These are phyloP conservation scores for Paecilomyces formosus DNA, from an alignment of 2,329 filamentous ascomycete genomes.

Conservation along the genomic window DNA sequence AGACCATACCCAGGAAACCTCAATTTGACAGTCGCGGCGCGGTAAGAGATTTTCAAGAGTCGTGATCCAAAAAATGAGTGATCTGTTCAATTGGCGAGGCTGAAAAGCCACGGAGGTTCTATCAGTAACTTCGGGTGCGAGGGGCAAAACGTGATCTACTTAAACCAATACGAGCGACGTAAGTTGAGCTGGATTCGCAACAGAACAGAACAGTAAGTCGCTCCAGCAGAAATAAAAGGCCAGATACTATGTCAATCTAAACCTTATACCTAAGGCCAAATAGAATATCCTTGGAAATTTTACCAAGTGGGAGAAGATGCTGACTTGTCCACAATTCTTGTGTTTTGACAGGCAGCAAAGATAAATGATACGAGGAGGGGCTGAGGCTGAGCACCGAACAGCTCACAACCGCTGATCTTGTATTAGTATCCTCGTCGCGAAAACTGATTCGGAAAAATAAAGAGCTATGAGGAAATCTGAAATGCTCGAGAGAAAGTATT, in stretches of 20 bases:
- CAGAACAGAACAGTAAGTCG: neutral
- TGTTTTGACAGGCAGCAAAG: neutral
- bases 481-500: too few relatives aligned
- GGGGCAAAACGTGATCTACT: neutral
- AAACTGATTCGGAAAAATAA: too few relatives aligned
- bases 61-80: neutral
- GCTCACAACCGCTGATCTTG: neutral
- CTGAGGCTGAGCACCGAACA: neutral
- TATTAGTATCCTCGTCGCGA: neutral
- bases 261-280: neutral
- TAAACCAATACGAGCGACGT: neutral
- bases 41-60: neutral
- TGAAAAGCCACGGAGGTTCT: neutral
- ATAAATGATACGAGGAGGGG: neutral
- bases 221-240: neutral
- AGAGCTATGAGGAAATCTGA: too few relatives aligned
- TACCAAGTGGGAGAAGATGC: neutral
- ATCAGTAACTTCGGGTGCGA: neutral
- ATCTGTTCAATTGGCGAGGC: neutral
- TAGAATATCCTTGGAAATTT: neutral
- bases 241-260: neutral
- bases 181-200: neutral
- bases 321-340: neutral
- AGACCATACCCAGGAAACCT: neutral
- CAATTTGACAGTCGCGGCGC: neutral